These are phyloP conservation scores for Athelia psychrophila DNA, from an alignment of 1,284 basidiomycete genomes.

Conservation along the genomic window DNA sequence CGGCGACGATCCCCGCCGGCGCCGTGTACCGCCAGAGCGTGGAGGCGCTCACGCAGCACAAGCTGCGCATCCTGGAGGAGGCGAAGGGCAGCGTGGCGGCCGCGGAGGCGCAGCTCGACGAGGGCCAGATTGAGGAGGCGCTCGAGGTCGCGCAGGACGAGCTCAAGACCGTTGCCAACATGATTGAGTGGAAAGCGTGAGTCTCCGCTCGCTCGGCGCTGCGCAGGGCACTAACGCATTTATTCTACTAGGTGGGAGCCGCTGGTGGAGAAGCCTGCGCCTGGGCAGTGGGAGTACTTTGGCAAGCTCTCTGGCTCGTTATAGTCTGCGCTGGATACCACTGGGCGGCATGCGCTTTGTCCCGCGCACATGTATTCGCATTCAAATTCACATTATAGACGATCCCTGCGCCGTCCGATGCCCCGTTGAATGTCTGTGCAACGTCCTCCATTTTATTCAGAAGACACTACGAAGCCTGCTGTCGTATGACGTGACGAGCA, in stretches of 20 bases:
- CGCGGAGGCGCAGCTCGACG: constrained; percentile 72
- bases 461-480: neutral
- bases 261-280: constrained; percentile 75
- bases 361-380: neutral
- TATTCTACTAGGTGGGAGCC: constrained; percentile 75
- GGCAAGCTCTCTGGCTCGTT: constrained; percentile 32
- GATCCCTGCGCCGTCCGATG: too few species aligned
- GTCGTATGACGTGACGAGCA: neutral
- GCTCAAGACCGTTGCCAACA: constrained; percentile 74
- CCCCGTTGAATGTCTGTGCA: neutral
- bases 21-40: constrained; percentile 92
- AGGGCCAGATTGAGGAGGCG: constrained; percentile 83
- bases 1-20: constrained; percentile 71
- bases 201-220: constrained; percentile 33
- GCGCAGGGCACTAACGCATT: constrained; percentile 6
- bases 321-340: neutral
- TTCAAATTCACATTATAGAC: neutral
- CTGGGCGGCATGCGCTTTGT: neutral
- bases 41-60: constrained; percentile 84
- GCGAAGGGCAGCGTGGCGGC: constrained; percentile 63
- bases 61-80: constrained; percentile 71
- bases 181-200: constrained; percentile 96
- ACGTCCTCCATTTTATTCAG: neutral
- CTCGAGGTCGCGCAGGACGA: constrained; percentile 86
- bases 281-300: constrained; percentile 88